phyloP scores from a whole-genome alignment of 2,329 filamentous ascomycete genomes.

The Exophiala sp. region DNA sequence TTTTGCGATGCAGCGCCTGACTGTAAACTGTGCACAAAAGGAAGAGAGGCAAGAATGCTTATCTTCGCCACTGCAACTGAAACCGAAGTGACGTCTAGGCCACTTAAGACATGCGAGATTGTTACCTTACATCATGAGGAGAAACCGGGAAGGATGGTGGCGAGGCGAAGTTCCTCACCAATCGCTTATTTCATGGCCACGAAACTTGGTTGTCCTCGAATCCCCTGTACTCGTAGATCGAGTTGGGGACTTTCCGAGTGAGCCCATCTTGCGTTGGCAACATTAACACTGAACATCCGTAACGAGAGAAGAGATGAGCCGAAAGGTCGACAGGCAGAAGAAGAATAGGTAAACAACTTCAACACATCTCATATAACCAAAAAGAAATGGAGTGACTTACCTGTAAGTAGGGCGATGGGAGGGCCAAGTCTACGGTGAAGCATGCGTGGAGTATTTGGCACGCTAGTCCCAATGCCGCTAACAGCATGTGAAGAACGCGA shows the following conservation, averaged over 20 bases:
- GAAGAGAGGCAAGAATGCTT: neutral
- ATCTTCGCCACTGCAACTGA: neutral
- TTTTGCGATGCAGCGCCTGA: neutral
- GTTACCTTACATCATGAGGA: constrained; percentile 7
- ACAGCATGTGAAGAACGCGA: too few relatives aligned
- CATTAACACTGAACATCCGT: neutral
- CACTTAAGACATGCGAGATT: neutral
- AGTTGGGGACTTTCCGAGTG: neutral
- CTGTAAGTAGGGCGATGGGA: too few relatives aligned
- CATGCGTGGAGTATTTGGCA: too few relatives aligned
- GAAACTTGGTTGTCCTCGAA: constrained; percentile 7
- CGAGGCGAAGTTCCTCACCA: constrained; percentile 8
- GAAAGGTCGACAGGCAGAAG: too few relatives aligned
- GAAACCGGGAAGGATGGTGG: neutral
- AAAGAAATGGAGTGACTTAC: too few relatives aligned
- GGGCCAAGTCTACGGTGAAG: too few relatives aligned
- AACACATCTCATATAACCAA: too few relatives aligned
- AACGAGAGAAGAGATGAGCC: too few relatives aligned
- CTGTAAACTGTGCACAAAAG: neutral
- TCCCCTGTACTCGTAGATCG: neutral
- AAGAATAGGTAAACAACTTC: too few relatives aligned
- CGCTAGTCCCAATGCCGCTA: too few relatives aligned
- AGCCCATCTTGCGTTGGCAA: neutral
- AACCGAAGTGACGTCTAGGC: neutral
- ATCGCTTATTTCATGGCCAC: constrained; percentile 10